These are phyloP conservation scores for Drosera capensis DNA, from an alignment of 148 eudicot genomes.

Conservation along the genomic window DNA sequence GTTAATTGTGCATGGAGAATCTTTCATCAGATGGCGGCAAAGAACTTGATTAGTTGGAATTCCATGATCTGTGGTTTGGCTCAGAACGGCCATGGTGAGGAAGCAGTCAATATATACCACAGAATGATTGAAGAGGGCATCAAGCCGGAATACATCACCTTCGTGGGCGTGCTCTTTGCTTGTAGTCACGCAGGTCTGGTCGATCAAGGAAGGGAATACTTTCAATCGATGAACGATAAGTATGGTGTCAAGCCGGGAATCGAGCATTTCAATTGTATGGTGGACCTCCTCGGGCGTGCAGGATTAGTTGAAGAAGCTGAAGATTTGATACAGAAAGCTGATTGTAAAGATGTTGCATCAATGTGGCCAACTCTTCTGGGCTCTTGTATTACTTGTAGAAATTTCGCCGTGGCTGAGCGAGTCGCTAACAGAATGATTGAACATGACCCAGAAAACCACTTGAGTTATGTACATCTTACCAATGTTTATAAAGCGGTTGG, in stretches of 20 bases:
- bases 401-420: conserved; percentile 55
- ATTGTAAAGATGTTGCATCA: conserved; percentile 25
- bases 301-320: conserved; percentile 74
- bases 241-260: conserved; percentile 43
- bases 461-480: conserved; percentile 72
- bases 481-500: conserved; percentile 57
- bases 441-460: conserved; percentile 48
- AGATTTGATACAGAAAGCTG: conserved; percentile 34
- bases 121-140: conserved; percentile 44
- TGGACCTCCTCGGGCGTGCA: conserved; percentile 75
- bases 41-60: conserved; percentile 78
- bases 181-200: conserved; percentile 84
- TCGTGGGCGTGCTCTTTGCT: conserved; percentile 69
- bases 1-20: conserved; percentile 51
- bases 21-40: conserved; percentile 37
- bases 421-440: conserved; percentile 62
- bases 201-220: conserved; percentile 44
- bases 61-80: conserved; percentile 82
- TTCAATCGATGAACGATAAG: conserved; percentile 29
- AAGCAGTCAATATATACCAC: conserved; percentile 39
- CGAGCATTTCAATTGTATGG: conserved; percentile 73
- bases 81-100: conserved; percentile 63
- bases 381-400: conserved; percentile 49
- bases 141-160: conserved; percentile 54
- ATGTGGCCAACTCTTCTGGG: conserved; percentile 77